These are phyloP conservation scores for Rickenella mellea DNA, from an alignment of 768 basidiomycete species.

Conservation along the genomic window DNA sequence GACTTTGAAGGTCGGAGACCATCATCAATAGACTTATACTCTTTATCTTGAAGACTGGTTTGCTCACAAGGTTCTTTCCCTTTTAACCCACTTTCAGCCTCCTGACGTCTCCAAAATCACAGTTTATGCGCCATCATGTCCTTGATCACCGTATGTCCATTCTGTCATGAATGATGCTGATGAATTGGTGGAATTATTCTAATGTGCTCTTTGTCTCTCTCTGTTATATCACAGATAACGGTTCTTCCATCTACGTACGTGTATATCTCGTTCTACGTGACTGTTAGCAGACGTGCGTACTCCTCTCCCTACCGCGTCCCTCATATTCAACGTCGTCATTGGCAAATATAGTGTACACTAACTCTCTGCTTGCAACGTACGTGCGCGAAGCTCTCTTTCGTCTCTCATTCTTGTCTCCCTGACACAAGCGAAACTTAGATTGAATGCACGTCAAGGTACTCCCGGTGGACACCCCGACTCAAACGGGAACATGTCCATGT, in stretches of 20 bases:
- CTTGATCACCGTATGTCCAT: too few relatives aligned
- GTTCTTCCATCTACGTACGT: not conserved
- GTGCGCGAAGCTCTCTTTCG: not conserved
- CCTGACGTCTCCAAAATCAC: too few relatives aligned
- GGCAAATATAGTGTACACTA: constrained; percentile 1
- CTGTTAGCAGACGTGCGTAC: constrained; percentile 18
- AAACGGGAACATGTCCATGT: not conserved
- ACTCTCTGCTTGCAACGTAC: constrained; percentile 1
- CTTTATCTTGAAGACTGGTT: constrained; percentile 4
- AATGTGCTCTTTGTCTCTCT: too few relatives aligned
- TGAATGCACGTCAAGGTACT: constrained; percentile 30
- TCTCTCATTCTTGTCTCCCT: not conserved
- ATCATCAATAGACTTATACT: constrained; percentile 3
- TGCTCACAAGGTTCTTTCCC: constrained; percentile 4
- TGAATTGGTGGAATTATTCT: too few relatives aligned
- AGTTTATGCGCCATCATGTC: not conserved
- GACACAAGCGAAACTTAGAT: too few relatives aligned
- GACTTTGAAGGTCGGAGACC: constrained; percentile 2
- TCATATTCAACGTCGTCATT: not conserved
- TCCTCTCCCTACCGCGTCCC: not conserved
- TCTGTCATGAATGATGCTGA: too few relatives aligned
- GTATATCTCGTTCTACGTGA: constrained; percentile 1
- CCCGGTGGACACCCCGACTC: constrained; percentile 2
- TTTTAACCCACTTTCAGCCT: too few relatives aligned
- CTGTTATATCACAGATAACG: constrained; percentile 15